Evolutionary conservation across 495 filamentous ascomycete genomes (phyloP), one percentile per base, ranked within the genome.

Genomic region (Aspergillus cavernicola): DNA sequence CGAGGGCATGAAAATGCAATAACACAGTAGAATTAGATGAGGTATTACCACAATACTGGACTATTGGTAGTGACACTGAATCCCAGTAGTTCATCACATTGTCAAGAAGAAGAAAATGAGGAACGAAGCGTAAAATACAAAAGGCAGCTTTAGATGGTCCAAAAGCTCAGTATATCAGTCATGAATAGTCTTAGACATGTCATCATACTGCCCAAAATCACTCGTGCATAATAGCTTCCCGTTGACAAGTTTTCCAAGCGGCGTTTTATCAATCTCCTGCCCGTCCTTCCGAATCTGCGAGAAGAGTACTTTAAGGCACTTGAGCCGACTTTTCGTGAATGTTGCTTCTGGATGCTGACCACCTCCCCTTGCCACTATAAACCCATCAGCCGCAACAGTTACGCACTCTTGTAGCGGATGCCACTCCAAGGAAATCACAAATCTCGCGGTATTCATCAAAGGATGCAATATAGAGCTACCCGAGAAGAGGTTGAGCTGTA

Each of bases 221-320:
- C 0, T 16, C 19, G n/a, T 15, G 20, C 11, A 18, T 23, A 36
- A n/a, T 13, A 52, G 26, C 22, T 52, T 52, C 7, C 74, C 76
- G 45, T 71, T 58, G 23, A 80, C 22, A 37, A 86, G 66, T 51
- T 60, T 72, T 0, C 81, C 83, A 53, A 84, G 57, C 48, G 85
- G 80, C 8, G 80, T 82, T 65, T 72, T 76, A 28, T 69, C 64
- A 18, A 82, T 75, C 9, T 62, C 69, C 54, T 76, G 61, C 18
- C 76, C 75, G 26, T 80, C 74, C 26, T 74, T 72, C 52, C 83
- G 63, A 23, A 84, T 75, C 45, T 75, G 68, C 7, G 72, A 76
- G 52, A 78, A 65, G n/a, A 85, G 47, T 38, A 69, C 53, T 43
- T 62, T 66, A 22, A 86, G 56, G 54, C 85, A 85, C 41, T 64